Conservation (phyloP, 2,329 filamentous ascomycete species). For the Pseudogymnoascus sp. region DNA sequence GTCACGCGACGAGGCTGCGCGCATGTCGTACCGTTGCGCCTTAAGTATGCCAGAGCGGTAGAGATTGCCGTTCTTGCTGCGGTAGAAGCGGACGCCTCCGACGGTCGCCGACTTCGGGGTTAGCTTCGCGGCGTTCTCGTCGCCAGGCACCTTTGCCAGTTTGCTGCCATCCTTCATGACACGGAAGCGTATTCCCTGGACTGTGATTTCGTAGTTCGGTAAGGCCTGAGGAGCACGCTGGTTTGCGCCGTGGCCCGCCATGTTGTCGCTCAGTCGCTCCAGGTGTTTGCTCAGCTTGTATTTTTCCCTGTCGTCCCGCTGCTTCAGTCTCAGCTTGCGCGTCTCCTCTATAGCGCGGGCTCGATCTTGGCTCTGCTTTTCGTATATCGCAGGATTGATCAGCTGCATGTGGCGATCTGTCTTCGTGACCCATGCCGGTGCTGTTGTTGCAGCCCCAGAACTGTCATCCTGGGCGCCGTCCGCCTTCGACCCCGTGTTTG, state of each 20-base stretch:
- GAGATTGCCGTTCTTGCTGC: conserved; percentile 82
- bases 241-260: conserved; percentile 11
- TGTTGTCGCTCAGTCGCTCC: conserved; percentile 27
- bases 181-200: conserved; percentile 66
- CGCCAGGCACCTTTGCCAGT: conserved; percentile 66
- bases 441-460: conserved; percentile 22
- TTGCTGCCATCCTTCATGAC: conserved; percentile 75
- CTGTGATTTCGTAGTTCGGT: conserved; percentile 50
- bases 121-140: conserved; percentile 49
- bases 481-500: conserved; percentile 19
- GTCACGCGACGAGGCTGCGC: conserved; percentile 30
- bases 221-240: conserved; percentile 25
- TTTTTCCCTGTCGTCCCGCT: conserved; percentile 50
- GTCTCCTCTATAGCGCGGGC: conserved; percentile 65
- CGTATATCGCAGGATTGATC: conserved; percentile 71
- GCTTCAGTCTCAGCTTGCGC: conserved; percentile 45
- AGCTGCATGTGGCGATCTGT: conserved; percentile 71
- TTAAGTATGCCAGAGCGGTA: conserved; percentile 68
- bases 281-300: conserved; percentile 44
- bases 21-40: conserved; percentile 61
- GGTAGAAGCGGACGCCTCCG: conserved; percentile 71
- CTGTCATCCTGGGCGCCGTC: conserved; percentile 29
- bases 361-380: conserved; percentile 61
- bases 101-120: conserved; percentile 68
- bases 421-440: conserved; percentile 57